phyloP scores from a whole-genome alignment of 768 basidiomycete species.

The Boletus barrowsii region DNA sequence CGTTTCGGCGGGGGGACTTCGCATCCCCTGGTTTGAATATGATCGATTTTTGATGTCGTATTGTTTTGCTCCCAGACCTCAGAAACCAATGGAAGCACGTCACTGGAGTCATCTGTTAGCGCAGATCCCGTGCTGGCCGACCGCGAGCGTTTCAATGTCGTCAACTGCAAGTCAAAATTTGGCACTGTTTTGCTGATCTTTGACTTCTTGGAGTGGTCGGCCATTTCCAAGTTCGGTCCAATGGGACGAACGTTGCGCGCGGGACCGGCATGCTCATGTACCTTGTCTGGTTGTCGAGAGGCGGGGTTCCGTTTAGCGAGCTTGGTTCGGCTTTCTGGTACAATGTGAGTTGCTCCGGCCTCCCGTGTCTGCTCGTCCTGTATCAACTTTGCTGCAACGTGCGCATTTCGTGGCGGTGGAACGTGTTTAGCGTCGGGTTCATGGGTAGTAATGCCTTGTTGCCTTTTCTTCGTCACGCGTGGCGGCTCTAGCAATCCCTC shows the following conservation, averaged over 20 bases:
- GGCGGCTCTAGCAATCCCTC: slow-evolving; percentile 62
- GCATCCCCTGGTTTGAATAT: slow-evolving; percentile 34
- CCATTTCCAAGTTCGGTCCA: slow-evolving; percentile 45
- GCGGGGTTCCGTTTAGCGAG: slow-evolving; percentile 20
- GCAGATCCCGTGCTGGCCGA: slow-evolving; percentile 17
- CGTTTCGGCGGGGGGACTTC: slow-evolving; percentile 20
- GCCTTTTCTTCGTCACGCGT: slow-evolving; percentile 33
- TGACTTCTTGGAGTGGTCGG: slow-evolving; percentile 10
- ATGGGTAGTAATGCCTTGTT: slow-evolving; percentile 19
- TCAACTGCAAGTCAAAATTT: slow-evolving; percentile 51
- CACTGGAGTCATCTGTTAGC: slow-evolving; percentile 32
- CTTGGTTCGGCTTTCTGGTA: slow-evolving; percentile 25
- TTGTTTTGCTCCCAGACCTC: slow-evolving; percentile 33
- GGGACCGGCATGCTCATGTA: slow-evolving; percentile 45
- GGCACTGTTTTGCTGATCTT: slow-evolving; percentile 28
- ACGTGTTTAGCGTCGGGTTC: slow-evolving; percentile 3
- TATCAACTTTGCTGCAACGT: not conserved
- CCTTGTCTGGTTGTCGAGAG: slow-evolving; percentile 40
- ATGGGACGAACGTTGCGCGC: slow-evolving; percentile 36
- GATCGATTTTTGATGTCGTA: slow-evolving; percentile 31
- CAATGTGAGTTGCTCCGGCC: not conserved
- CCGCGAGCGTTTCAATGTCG: slow-evolving; percentile 26
- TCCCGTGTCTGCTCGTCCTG: slow-evolving; percentile 2
- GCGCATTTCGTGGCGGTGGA: not conserved
- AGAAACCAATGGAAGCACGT: slow-evolving; percentile 33